Percentiles rank a stretch among this genome's conserved stretches.
These are phyloP conservation scores for Schwanniomyces sp. DNA, from an alignment of 805 yeast species.

Conservation along the genomic window DNA sequence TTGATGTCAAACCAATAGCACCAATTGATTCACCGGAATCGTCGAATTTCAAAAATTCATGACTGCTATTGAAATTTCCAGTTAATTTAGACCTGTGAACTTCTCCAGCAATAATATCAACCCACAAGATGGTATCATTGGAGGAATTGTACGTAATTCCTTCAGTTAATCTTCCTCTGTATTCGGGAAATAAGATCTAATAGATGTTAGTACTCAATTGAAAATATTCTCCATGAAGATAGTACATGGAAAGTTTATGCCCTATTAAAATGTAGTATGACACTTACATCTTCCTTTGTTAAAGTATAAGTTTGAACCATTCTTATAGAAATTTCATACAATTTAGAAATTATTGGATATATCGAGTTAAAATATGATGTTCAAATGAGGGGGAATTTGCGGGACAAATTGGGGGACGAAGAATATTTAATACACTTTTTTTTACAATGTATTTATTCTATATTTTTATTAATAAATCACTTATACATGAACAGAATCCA, in stretches of 20 bases:
- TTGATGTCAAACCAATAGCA: slow-evolving; percentile 65
- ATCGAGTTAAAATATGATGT: background rate
- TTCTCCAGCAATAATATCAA: slow-evolving; percentile 40
- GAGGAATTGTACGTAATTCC: slow-evolving; percentile 64
- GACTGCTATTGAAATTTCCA: slow-evolving; percentile 18
- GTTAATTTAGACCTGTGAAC: slow-evolving; percentile 32
- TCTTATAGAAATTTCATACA: background rate
- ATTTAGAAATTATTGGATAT: background rate
- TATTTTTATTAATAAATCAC: no score
- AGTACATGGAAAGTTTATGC: background rate
- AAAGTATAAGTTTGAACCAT: slow-evolving; percentile 2
- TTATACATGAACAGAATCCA: no score
- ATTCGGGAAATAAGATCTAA: slow-evolving; percentile 20
- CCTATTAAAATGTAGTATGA: background rate
- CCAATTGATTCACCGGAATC: slow-evolving; percentile 54
- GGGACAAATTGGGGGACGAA: background rate
- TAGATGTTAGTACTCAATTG: background rate
- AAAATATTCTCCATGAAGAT: background rate
- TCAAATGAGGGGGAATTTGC: background rate
- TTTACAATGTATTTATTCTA: no score
- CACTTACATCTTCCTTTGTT: slow-evolving; percentile 5
- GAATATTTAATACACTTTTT: background rate
- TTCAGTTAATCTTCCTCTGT: slow-evolving; percentile 56
- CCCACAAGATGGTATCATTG: slow-evolving; percentile 52
- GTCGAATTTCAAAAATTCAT: slow-evolving; percentile 38